Conservation (phyloP, 139 green algal genomes). For the Spirogloea muscicola region DNA sequence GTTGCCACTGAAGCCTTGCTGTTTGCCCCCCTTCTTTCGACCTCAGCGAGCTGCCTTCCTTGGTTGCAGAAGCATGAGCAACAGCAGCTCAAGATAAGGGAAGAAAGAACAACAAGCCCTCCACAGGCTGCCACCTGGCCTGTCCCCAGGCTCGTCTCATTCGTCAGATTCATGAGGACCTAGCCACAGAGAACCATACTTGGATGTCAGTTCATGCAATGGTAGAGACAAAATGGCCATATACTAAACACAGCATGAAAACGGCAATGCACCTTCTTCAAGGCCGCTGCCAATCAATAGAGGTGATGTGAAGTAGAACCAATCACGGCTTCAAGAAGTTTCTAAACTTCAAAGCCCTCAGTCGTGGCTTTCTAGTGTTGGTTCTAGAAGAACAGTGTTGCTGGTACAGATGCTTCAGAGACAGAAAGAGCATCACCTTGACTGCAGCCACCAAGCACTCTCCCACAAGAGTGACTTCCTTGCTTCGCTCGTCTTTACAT, state of each 20-base stretch:
- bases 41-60: not conserved
- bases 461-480: conserved; percentile 1
- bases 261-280: no score
- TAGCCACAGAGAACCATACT: not conserved
- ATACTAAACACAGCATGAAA: not conserved
- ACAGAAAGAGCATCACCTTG: conserved; percentile 4
- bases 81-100: conserved; percentile 3
- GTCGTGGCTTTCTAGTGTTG: not conserved
- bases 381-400: not conserved
- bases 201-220: no score
- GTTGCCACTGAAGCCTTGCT: no score
- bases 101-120: not conserved
- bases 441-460: conserved; percentile 19
- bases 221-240: not conserved
- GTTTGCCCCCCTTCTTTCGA: no score
- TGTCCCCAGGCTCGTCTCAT: conserved; percentile 22
- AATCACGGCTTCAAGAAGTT: not conserved
- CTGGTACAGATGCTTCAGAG: not conserved
- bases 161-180: conserved; percentile 40
- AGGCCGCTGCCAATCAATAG: no score
- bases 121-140: conserved; percentile 1
- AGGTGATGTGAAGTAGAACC: not conserved
- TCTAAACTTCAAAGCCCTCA: not conserved
- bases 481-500: no score
- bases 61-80: not conserved